A percentile compares a stretch with the other conserved stretches of the same genome.
Evolutionary conservation across 345 rosid species (phyloP).

Genomic region (Moringa oleifera): DNA sequence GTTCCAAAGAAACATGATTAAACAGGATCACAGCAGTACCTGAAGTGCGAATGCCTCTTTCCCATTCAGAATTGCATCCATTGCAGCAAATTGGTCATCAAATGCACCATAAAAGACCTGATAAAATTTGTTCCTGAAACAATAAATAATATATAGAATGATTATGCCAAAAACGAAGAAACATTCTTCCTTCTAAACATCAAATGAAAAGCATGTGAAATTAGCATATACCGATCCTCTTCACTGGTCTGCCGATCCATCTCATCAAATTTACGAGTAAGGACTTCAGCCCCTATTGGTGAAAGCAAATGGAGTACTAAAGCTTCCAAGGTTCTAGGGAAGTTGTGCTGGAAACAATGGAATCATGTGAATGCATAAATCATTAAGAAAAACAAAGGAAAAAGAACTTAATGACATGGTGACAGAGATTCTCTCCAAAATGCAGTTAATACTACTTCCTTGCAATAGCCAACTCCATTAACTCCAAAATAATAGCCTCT

Average conservation of each 20-base stretch:
- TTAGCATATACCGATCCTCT: constrained; percentile 47
- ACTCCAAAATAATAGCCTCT: not conserved
- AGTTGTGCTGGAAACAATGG: constrained; percentile 52
- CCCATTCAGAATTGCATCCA: constrained; percentile 71
- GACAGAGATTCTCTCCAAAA: not conserved
- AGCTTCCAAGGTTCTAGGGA: constrained; percentile 89
- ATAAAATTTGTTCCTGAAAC: constrained; percentile 70
- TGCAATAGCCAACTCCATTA: constrained; percentile 6
- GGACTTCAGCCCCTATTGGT: constrained; percentile 79
- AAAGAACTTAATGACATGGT: not conserved
- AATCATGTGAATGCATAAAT: constrained; percentile 11
- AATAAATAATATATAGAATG: constrained; percentile 14
- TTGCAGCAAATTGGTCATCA: constrained; percentile 82
- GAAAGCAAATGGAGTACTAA: constrained; percentile 77
- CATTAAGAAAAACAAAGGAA: constrained; percentile 3
- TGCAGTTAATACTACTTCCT: not conserved
- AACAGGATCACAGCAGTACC: constrained; percentile 37
- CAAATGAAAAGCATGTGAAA: not conserved
- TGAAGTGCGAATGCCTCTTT: constrained; percentile 71
- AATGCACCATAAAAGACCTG: constrained; percentile 65
- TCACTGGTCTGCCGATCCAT: constrained; percentile 55
- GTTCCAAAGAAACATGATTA: constrained; percentile 5
- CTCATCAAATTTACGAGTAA: constrained; percentile 76
- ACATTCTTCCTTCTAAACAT: constrained; percentile 9
- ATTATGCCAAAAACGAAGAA: constrained; percentile 7